A percentile compares a stretch with the other conserved stretches of the same genome.
Conservation (phyloP, 2,329 filamentous ascomycete genomes). For the Hansfordia pulvinata region DNA sequence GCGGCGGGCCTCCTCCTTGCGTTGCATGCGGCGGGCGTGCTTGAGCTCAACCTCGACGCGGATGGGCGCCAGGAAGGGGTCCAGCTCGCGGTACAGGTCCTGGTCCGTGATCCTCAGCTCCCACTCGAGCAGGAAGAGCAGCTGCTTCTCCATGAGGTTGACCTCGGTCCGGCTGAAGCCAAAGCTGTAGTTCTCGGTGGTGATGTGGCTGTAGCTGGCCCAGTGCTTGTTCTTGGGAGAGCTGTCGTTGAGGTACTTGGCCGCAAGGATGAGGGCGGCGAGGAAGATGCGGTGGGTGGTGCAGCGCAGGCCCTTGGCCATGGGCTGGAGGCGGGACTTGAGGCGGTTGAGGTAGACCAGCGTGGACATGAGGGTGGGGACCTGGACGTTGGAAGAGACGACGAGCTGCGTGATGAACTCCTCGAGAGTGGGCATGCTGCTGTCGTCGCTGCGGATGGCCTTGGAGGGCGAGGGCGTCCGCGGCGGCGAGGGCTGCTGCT, state of each 20-base stretch:
- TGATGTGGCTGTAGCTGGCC: constrained; percentile 82
- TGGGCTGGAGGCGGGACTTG: constrained; percentile 73
- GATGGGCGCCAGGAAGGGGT: constrained; percentile 79
- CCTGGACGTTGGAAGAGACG: constrained; percentile 87
- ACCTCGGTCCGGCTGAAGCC: constrained; percentile 92
- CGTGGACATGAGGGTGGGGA: constrained; percentile 92
- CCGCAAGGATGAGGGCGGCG: constrained; percentile 69
- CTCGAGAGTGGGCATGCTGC: constrained; percentile 64
- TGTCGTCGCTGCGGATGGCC: constrained; percentile 30
- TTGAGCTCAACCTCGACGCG: constrained; percentile 43
- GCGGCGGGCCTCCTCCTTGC: constrained; percentile 19
- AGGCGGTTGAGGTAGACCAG: constrained; percentile 85
- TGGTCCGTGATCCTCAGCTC: constrained; percentile 75
- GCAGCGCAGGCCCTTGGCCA: constrained; percentile 91
- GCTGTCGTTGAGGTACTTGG: constrained; percentile 97
- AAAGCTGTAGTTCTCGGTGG: constrained; percentile 51
- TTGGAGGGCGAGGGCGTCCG: constrained; percentile 30
- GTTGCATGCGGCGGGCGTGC: constrained; percentile 34
- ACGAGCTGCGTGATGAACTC: constrained; percentile 88
- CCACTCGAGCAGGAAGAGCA: constrained; percentile 90
- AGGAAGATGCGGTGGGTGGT: constrained; percentile 97
- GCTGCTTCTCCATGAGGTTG: constrained; percentile 98
- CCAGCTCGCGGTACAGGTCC: constrained; percentile 77
- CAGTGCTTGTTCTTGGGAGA: constrained; percentile 99
- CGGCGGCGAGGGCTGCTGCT: constrained; percentile 33